Evolutionary conservation across 1,284 basidiomycete genomes (phyloP).

Genomic region (Boletus chippewaensis): DNA sequence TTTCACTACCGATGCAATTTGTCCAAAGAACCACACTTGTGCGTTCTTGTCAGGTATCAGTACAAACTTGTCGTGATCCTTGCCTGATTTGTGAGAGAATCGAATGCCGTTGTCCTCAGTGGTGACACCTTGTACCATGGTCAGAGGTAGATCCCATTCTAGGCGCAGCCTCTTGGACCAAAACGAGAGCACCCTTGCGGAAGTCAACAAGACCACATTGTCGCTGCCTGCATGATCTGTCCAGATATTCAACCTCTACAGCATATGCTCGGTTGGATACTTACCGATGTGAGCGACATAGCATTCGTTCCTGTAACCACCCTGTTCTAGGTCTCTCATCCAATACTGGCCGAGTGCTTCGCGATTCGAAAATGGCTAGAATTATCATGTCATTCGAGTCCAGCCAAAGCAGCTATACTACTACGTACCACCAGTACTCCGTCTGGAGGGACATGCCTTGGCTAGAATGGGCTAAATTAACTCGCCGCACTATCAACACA

Average conservation of each 20-base stretch:
- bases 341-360: constrained; percentile 95
- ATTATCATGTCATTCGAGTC: constrained; percentile 7
- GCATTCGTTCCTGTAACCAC: constrained; percentile 74
- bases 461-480: constrained; percentile 37
- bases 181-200: constrained; percentile 75
- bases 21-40: constrained; percentile 72
- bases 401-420: not conserved
- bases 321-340: constrained; percentile 90
- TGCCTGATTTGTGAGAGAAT: constrained; percentile 72
- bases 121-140: constrained; percentile 81
- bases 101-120: constrained; percentile 87
- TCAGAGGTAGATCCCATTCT: constrained; percentile 90
- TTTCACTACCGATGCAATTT: constrained; percentile 68
- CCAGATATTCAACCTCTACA: constrained; percentile 14
- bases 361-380: constrained; percentile 77
- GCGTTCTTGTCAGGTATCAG: constrained; percentile 66
- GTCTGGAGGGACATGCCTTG: constrained; percentile 82
- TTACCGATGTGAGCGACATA: constrained; percentile 91
- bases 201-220: constrained; percentile 79
- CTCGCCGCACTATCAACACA: not conserved
- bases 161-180: constrained; percentile 81
- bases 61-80: constrained; percentile 69
- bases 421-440: constrained; percentile 73
- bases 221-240: constrained; percentile 76
- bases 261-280: constrained; percentile 19